Evolutionary conservation across 2,329 filamentous ascomycete species (phyloP).

Genomic region (Colletotrichum sansevieriae): DNA sequence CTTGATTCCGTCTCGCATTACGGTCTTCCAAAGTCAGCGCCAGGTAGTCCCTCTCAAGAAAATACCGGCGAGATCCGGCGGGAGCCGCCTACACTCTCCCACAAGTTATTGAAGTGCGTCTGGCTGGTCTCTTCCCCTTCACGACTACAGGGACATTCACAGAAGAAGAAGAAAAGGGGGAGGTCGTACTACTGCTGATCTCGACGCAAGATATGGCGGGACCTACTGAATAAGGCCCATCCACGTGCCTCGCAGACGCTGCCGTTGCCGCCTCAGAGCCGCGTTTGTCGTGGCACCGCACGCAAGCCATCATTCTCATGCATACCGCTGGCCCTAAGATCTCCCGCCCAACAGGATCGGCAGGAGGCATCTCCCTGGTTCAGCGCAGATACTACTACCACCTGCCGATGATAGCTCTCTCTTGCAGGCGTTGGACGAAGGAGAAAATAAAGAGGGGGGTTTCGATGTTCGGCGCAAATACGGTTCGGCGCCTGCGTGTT

Average conservation of each 20-base stretch:
- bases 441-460: neutral
- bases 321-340: constrained; percentile 24
- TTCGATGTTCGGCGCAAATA: neutral
- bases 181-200: neutral
- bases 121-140: no score
- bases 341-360: constrained; percentile 38
- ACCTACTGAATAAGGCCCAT: constrained; percentile 22
- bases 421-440: constrained; percentile 21
- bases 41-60: constrained; percentile 21
- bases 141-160: no score
- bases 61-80: constrained; percentile 34
- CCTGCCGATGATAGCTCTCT: constrained; percentile 23
- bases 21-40: neutral
- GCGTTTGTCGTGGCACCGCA: constrained; percentile 40
- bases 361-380: constrained; percentile 35
- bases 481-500: constrained; percentile 13
- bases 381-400: constrained; percentile 2
- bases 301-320: constrained; percentile 29
- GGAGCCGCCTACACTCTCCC: constrained; percentile 1
- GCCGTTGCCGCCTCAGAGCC: constrained; percentile 23
- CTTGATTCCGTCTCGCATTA: neutral
- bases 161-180: no score
- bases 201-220: constrained; percentile 7
- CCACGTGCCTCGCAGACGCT: constrained; percentile 32
- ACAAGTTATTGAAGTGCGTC: constrained; percentile 15